Conservation (phyloP, 805 yeast genomes). For the Cyberlindnera mycetangii region DNA sequence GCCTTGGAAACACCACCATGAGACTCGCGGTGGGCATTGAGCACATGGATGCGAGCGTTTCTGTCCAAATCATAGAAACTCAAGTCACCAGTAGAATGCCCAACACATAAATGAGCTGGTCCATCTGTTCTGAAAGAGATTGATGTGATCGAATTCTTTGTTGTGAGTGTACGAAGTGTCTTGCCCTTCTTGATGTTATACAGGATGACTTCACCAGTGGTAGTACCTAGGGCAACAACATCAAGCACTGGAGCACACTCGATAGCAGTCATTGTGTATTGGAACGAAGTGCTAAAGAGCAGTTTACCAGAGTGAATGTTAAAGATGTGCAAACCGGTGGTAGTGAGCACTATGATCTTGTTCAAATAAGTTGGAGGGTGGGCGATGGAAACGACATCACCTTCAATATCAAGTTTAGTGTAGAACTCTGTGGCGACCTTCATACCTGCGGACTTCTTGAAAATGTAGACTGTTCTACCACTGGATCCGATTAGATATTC, state of each 20-base stretch:
- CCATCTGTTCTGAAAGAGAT: constrained; percentile 92
- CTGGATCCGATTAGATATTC: constrained; percentile 65
- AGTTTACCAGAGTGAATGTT: constrained; percentile 78
- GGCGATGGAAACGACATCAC: constrained; percentile 61
- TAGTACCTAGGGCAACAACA: constrained; percentile 72
- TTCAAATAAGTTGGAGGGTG: constrained; percentile 94
- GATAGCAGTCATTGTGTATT: constrained; percentile 60
- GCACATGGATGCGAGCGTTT: constrained; percentile 69
- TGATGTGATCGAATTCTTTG: constrained; percentile 42
- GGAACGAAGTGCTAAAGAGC: constrained; percentile 53
- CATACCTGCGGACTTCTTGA: constrained; percentile 43
- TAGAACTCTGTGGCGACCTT: constrained; percentile 61
- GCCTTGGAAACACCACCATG: constrained; percentile 77
- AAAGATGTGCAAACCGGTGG: constrained; percentile 54
- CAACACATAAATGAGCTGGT: constrained; percentile 75
- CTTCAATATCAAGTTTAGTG: constrained; percentile 63
- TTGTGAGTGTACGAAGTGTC: constrained; percentile 47
- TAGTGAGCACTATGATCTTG: constrained; percentile 82
- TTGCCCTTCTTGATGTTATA: constrained; percentile 68
- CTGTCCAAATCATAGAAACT: constrained; percentile 79
- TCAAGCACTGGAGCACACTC: constrained; percentile 88
- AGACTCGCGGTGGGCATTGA: constrained; percentile 68
- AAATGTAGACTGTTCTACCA: constrained; percentile 47
- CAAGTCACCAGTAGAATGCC: constrained; percentile 76
- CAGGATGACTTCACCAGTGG: constrained; percentile 61